Conservation (phyloP, 202 grass and related monocot species). For the Bolboschoenoplectus hybrid region DNA sequence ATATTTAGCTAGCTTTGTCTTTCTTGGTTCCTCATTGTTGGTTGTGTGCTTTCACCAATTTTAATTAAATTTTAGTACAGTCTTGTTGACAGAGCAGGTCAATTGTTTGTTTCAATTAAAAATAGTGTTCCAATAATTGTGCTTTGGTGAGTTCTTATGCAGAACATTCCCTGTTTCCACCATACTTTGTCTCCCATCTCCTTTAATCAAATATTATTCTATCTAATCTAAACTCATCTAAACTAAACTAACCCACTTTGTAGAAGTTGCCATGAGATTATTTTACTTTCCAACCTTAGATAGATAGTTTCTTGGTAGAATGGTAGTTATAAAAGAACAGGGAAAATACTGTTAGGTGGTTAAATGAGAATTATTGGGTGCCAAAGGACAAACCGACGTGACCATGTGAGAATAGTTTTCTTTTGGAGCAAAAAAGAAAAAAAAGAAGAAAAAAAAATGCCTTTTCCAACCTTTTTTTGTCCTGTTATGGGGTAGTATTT, state of each 20-base stretch:
- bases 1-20: not conserved
- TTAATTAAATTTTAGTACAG: not conserved
- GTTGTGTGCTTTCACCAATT: not conserved
- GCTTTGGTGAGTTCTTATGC: not conserved
- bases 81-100: not conserved
- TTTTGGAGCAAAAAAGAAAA: not conserved
- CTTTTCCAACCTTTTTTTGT: not conserved
- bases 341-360: not conserved
- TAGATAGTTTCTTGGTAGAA: not conserved
- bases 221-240: not conserved
- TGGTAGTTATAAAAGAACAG: not conserved
- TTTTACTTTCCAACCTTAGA: not conserved
- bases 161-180: not conserved
- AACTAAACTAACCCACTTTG: conserved; percentile 21
- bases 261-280: not conserved
- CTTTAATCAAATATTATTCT: not conserved
- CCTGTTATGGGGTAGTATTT: not conserved
- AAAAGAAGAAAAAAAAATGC: not conserved
- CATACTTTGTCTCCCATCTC: not conserved
- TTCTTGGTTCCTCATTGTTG: not conserved
- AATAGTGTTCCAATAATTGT: conserved; percentile 10
- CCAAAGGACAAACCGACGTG: not conserved
- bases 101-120: not conserved
- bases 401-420: not conserved
- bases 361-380: not conserved